These are phyloP conservation scores for Colletotrichum acutatum DNA, from an alignment of 2,329 filamentous ascomycete species.

Conservation along the genomic window DNA sequence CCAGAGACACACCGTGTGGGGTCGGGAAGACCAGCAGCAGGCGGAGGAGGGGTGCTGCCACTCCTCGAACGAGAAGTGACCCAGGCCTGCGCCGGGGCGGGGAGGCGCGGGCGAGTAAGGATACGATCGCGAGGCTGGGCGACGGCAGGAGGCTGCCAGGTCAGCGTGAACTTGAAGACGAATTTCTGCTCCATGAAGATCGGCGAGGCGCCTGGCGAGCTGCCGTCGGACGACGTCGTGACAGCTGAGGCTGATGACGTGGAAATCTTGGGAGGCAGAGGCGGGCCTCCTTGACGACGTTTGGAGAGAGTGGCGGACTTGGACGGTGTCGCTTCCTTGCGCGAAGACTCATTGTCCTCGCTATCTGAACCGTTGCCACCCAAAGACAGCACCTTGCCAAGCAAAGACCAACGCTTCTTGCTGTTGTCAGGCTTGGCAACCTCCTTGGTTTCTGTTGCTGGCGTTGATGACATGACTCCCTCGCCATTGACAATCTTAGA, in stretches of 20 bases:
- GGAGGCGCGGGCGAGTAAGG: constrained; percentile 76
- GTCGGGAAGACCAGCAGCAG: constrained; percentile 51
- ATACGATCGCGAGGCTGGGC: constrained; percentile 69
- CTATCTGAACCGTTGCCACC: constrained; percentile 45
- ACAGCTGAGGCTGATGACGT: constrained; percentile 40
- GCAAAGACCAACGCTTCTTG: constrained; percentile 72
- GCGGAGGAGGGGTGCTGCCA: constrained; percentile 50
- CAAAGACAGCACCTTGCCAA: constrained; percentile 70
- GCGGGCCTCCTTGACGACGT: constrained; percentile 38
- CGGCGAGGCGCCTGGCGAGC: constrained; percentile 66
- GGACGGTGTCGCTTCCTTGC: constrained; percentile 61
- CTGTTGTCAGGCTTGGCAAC: constrained; percentile 41
- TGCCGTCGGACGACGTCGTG: constrained; percentile 58
- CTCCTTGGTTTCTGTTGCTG: constrained; percentile 28
- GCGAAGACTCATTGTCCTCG: constrained; percentile 60
- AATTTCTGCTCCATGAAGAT: constrained; percentile 67
- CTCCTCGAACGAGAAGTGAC: constrained; percentile 57
- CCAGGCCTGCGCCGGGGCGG: constrained; percentile 74
- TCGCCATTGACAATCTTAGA: constrained; percentile 31
- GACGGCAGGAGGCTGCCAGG: constrained; percentile 67
- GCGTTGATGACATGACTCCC: constrained; percentile 21
- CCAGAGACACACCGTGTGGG: constrained; percentile 61
- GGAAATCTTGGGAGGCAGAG: constrained; percentile 50
- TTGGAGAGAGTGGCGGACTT: constrained; percentile 41
- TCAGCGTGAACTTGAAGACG: constrained; percentile 80